Conservation (phyloP, 495 filamentous ascomycete species). For the Penicillium cinerascens region DNA sequence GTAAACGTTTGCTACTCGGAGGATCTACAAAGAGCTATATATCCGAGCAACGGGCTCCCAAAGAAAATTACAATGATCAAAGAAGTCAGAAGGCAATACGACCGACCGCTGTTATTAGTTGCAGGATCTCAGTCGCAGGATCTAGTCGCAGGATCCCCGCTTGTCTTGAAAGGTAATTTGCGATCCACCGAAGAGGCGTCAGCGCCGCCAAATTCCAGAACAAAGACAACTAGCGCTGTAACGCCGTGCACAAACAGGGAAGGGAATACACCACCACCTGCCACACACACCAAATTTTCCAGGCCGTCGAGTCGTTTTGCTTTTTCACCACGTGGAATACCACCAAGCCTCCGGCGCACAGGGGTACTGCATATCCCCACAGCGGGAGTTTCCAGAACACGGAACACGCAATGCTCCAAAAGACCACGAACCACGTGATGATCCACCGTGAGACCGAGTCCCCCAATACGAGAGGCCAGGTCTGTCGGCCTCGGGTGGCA, state of each 20-base stretch:
- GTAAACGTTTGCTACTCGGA: background rate
- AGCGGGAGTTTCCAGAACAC: conserved; percentile 33
- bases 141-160: background rate
- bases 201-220: background rate
- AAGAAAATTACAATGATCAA: too few relatives aligned
- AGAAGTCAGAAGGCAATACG: background rate
- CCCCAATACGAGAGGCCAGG: conserved; percentile 41
- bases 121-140: too few relatives aligned
- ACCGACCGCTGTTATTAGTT: background rate
- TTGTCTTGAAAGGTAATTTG: background rate
- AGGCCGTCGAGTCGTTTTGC: background rate
- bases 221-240: background rate
- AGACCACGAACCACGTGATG: conserved; percentile 31
- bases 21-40: background rate
- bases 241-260: background rate
- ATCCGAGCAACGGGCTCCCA: background rate
- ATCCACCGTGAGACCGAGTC: conserved; percentile 38
- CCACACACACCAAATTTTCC: conserved; percentile 5
- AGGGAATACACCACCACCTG: conserved; percentile 4
- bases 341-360: background rate
- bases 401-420: conserved; percentile 41
- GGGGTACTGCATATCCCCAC: conserved; percentile 5
- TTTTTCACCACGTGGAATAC: conserved; percentile 8
- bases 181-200: background rate
- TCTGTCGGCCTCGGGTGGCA: conserved; percentile 34